These are phyloP conservation scores for Pseudogymnoascus sp. DNA, from an alignment of 2,329 filamentous ascomycete genomes.

Conservation along the genomic window DNA sequence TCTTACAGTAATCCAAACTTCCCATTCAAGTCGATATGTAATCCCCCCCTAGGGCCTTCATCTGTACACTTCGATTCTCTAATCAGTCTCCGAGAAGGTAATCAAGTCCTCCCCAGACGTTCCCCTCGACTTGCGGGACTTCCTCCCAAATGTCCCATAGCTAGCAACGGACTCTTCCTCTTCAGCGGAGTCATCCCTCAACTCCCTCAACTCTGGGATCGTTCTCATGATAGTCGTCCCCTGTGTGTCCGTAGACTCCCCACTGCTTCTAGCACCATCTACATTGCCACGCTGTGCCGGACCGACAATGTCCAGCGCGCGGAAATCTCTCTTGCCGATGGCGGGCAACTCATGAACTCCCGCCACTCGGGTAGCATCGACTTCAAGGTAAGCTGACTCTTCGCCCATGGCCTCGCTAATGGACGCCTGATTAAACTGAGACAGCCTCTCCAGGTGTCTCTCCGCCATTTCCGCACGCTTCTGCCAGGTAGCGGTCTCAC, in stretches of 20 bases:
- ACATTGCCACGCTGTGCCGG: neutral
- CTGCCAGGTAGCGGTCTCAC: conserved; percentile 44
- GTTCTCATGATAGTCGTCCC: neutral
- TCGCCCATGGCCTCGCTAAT: neutral
- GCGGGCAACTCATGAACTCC: neutral
- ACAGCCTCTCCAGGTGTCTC: conserved; percentile 37
- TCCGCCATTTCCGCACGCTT: conserved; percentile 50
- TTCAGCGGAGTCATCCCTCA: neutral
- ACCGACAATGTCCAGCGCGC: neutral
- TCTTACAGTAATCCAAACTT: neutral
- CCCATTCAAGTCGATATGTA: conserved; percentile 5
- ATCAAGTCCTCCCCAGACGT: neutral
- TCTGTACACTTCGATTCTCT: neutral
- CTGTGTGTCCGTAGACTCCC: neutral
- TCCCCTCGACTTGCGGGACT: neutral
- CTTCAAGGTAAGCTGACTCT: neutral
- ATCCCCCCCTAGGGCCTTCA: neutral
- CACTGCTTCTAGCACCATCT: neutral
- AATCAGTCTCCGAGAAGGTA: neutral
- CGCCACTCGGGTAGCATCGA: neutral
- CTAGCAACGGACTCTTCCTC: neutral
- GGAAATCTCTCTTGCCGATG: neutral
- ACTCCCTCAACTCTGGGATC: neutral
- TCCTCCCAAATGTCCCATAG: neutral
- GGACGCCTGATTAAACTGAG: neutral